A percentile compares a stretch with the other conserved stretches of the same genome.
phyloP scores from a whole-genome alignment of 495 filamentous ascomycete genomes.

The Amorphotheca resinae region DNA sequence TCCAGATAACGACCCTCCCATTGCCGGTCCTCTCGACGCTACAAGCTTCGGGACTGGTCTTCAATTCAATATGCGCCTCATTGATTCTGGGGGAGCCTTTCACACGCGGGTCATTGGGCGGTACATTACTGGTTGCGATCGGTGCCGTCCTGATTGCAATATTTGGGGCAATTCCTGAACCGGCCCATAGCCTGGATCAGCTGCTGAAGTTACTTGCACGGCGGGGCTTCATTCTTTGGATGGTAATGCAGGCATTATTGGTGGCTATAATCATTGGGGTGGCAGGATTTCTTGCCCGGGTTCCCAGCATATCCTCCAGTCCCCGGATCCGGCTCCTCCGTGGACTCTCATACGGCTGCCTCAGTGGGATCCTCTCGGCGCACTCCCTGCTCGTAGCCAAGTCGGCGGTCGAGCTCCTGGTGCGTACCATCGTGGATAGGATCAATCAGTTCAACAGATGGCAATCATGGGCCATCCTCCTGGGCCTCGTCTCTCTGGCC shows the following conservation, averaged over 20 bases:
- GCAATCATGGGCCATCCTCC: conserved; percentile 90
- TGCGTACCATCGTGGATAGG: conserved; percentile 77
- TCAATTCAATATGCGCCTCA: conserved; percentile 95
- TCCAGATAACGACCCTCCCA: conserved; percentile 94
- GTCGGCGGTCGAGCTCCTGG: conserved; percentile 91
- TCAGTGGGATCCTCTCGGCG: conserved; percentile 88
- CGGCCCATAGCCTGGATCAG: conserved; percentile 77
- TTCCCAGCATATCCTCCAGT: conserved; percentile 37
- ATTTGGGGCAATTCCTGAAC: conserved; percentile 92
- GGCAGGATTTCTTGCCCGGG: conserved; percentile 42
- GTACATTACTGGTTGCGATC: conserved; percentile 74
- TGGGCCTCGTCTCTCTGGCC: conserved; percentile 70
- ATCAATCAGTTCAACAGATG: conserved; percentile 93
- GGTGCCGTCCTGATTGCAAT: conserved; percentile 84
- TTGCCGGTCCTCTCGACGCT: conserved; percentile 90
- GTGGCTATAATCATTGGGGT: conserved; percentile 54
- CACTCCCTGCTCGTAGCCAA: conserved; percentile 91
- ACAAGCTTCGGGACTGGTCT: conserved; percentile 92
- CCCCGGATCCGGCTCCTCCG: conserved; percentile 63
- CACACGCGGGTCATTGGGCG: conserved; percentile 78
- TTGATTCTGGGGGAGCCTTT: conserved; percentile 90
- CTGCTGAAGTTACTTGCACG: conserved; percentile 64
- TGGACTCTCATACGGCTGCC: conserved; percentile 77
- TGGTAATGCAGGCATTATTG: conserved; percentile 61
- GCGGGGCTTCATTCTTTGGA: conserved; percentile 79